Percentiles rank a stretch among this genome's conserved stretches.
phyloP scores from a whole-genome alignment of 495 filamentous ascomycete genomes.

The Tuber melanosporum region DNA sequence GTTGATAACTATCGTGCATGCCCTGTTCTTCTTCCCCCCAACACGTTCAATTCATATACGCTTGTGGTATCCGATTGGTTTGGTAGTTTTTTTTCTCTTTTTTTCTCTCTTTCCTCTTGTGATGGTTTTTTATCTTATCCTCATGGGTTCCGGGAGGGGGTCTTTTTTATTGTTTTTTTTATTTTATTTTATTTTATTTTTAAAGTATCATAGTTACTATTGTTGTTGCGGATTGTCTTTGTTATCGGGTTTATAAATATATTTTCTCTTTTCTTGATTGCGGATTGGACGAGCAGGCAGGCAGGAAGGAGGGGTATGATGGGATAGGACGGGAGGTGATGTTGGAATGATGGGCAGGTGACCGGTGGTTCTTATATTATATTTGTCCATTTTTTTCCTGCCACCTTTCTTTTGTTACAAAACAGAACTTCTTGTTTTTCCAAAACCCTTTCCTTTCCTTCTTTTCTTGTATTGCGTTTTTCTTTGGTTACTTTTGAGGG shows the following conservation, averaged over 20 bases:
- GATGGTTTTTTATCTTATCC: neutral
- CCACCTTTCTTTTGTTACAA: neutral
- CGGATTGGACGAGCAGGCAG: neutral
- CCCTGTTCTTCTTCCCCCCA: neutral
- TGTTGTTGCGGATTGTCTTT: neutral
- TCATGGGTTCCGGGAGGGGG: constrained; percentile 5
- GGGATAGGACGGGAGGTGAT: neutral
- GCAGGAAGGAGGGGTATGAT: neutral
- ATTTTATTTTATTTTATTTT: neutral
- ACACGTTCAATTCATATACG: neutral
- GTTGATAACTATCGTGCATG: neutral
- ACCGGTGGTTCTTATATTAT: constrained; percentile 1
- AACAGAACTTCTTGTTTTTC: neutral
- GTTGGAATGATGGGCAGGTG: neutral
- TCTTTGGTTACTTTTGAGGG: neutral
- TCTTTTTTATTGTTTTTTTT: neutral
- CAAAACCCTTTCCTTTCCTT: neutral
- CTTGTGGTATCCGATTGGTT: constrained; percentile 8
- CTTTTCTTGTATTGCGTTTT: neutral
- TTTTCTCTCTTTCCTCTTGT: constrained; percentile 10
- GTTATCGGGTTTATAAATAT: neutral
- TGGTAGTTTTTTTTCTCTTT: constrained; percentile 13
- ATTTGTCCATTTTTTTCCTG: neutral
- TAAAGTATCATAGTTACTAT: constrained; percentile 1
- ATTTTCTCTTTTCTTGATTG: neutral